phyloP scores from a whole-genome alignment of 495 filamentous ascomycete species.

The Letharia columbiana region DNA sequence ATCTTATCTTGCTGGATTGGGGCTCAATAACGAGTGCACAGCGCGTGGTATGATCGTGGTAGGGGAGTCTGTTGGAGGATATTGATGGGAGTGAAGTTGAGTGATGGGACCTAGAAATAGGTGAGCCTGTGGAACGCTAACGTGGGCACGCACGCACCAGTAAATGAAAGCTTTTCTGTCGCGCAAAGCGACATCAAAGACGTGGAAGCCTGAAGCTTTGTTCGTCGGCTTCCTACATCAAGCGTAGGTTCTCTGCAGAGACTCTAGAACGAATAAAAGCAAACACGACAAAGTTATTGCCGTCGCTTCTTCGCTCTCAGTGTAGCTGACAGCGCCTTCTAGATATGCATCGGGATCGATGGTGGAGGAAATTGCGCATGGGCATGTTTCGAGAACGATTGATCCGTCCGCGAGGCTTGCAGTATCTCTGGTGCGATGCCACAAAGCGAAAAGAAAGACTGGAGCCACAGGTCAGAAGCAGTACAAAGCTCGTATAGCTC shows the following conservation, averaged over 20 bases:
- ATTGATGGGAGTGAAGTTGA: conserved; percentile 6
- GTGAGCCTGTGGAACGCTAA: conserved; percentile 1
- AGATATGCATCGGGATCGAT: not conserved
- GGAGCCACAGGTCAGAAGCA: no score
- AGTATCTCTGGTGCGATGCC: no score
- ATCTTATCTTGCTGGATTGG: not conserved
- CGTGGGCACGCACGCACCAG: not conserved
- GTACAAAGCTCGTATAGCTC: no score
- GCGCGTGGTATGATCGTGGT: not conserved
- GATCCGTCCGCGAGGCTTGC: not conserved
- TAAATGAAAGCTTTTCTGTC: not conserved
- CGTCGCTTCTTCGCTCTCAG: not conserved
- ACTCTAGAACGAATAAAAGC: not conserved
- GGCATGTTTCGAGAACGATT: not conserved
- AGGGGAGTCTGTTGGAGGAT: not conserved
- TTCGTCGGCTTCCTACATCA: conserved; percentile 4
- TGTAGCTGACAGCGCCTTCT: not conserved
- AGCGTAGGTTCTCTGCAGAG: not conserved
- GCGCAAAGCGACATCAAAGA: conserved; percentile 7
- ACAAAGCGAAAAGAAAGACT: not conserved
- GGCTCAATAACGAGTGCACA: not conserved
- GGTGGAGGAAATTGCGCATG: not conserved
- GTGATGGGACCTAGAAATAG: conserved; percentile 7
- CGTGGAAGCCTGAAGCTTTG: not conserved
- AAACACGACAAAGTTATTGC: not conserved